Evolutionary conservation across 1,284 basidiomycete genomes (phyloP).

Genomic region (Sparassis latifolia): DNA sequence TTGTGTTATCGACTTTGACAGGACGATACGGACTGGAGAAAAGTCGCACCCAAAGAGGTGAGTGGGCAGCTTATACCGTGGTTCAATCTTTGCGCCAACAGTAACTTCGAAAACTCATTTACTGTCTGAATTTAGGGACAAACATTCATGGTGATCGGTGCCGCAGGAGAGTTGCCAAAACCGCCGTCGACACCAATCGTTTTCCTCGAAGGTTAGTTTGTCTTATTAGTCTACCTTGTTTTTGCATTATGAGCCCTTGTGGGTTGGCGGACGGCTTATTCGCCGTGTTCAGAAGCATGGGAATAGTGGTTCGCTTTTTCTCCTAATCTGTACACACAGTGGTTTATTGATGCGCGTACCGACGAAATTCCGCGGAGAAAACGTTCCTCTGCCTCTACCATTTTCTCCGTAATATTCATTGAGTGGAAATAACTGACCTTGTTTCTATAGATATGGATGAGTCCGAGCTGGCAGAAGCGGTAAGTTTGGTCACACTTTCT

Average conservation of each 20-base stretch:
- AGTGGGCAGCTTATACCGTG: constrained; percentile 16
- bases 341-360: too few species aligned
- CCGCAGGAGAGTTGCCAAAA: constrained; percentile 87
- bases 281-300: too few species aligned
- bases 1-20: constrained; percentile 22
- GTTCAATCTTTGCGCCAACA: background rate
- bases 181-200: constrained; percentile 74
- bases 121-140: constrained; percentile 44
- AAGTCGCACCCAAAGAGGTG: constrained; percentile 77
- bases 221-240: background rate
- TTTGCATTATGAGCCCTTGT: too few species aligned
- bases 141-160: constrained; percentile 85
- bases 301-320: too few species aligned
- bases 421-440: background rate
- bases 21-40: constrained; percentile 85
- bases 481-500: constrained; percentile 29
- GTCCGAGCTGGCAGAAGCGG: constrained; percentile 71
- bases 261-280: background rate
- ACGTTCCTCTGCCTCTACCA: background rate
- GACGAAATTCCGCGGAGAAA: too few species aligned
- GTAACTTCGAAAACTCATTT: background rate
- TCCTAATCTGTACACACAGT: too few species aligned
- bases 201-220: constrained; percentile 67
- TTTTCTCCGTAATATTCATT: background rate
- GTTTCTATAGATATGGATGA: constrained; percentile 75